Evolutionary conservation across 495 filamentous ascomycete species (phyloP).

Genomic region (Schizothecium vesticola): DNA sequence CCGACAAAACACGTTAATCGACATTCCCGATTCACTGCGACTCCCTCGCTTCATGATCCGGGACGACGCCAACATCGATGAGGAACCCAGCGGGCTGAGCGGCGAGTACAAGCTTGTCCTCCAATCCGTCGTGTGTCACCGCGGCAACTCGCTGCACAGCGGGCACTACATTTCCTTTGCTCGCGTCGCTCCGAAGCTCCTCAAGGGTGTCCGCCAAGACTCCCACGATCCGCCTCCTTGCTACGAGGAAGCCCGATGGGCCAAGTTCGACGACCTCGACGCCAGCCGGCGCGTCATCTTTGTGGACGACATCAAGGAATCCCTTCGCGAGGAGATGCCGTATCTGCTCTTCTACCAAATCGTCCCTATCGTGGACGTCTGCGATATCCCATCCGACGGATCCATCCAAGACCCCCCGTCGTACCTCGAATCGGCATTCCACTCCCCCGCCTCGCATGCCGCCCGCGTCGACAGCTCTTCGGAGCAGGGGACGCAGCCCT

Average conservation of each 20-base stretch:
- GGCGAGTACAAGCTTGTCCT: slow-evolving; percentile 76
- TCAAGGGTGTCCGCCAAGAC: slow-evolving; percentile 49
- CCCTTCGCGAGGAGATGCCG: slow-evolving; percentile 76
- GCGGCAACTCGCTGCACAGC: slow-evolving; percentile 79
- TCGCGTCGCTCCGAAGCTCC: slow-evolving; percentile 56
- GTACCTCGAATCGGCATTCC: slow-evolving; percentile 43
- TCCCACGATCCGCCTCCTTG: slow-evolving; percentile 45
- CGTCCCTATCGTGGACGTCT: slow-evolving; percentile 71
- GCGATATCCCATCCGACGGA: slow-evolving; percentile 46
- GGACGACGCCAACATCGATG: slow-evolving; percentile 51
- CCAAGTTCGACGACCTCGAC: slow-evolving; percentile 84
- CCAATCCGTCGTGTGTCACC: slow-evolving; percentile 86
- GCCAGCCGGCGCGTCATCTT: slow-evolving; percentile 53
- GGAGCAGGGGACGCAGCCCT: slow-evolving; percentile 14
- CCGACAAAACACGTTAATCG: slow-evolving; percentile 72
- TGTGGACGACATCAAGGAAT: slow-evolving; percentile 70
- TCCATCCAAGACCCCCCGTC: slow-evolving; percentile 49
- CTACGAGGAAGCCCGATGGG: slow-evolving; percentile 67
- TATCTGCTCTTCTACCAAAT: slow-evolving; percentile 96
- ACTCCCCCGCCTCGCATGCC: not conserved
- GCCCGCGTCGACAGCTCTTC: not conserved
- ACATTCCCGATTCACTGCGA: slow-evolving; percentile 85
- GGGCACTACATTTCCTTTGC: slow-evolving; percentile 88
- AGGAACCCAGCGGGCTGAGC: slow-evolving; percentile 56
- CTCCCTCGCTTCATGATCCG: slow-evolving; percentile 87